Conservation (phyloP, 73 alveolate species). For the Symbiodinium pilosum region DNA sequence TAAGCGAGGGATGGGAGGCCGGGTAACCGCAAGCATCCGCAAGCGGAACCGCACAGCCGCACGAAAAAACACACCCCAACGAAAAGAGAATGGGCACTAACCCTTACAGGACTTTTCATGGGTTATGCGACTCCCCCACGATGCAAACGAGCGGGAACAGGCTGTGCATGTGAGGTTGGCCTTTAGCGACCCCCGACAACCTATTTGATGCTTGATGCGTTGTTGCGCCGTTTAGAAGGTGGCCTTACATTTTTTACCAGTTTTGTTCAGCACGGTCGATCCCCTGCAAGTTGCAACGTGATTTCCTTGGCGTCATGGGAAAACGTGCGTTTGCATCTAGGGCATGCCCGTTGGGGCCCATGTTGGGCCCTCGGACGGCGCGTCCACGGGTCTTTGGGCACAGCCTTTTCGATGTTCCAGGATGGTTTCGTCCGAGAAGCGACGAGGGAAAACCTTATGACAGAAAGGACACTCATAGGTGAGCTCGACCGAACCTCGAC, state of each 20-base stretch:
- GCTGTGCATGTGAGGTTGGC: background rate
- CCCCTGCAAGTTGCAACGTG: too few species aligned
- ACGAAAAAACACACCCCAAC: too few species aligned
- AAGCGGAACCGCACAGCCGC: background rate
- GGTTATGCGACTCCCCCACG: background rate
- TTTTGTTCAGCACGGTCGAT: background rate
- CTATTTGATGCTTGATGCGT: background rate
- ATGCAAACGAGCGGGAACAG: background rate
- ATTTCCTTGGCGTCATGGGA: too few species aligned
- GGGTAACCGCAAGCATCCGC: background rate
- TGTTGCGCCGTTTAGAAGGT: background rate
- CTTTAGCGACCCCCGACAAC: background rate
- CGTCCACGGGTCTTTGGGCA: background rate
- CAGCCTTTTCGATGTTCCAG: background rate
- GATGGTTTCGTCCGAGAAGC: background rate
- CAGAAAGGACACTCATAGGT: background rate
- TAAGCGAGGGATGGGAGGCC: background rate
- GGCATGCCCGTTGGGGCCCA: background rate
- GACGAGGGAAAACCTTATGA: background rate
- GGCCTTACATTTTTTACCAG: background rate
- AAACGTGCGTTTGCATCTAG: too few species aligned
- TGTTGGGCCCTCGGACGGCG: background rate
- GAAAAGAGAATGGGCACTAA: too few species aligned
- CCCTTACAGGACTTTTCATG: background rate
- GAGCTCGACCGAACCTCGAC: background rate